These are phyloP conservation scores for Ophiostoma montium DNA, from an alignment of 2,329 filamentous ascomycete genomes.

Conservation along the genomic window DNA sequence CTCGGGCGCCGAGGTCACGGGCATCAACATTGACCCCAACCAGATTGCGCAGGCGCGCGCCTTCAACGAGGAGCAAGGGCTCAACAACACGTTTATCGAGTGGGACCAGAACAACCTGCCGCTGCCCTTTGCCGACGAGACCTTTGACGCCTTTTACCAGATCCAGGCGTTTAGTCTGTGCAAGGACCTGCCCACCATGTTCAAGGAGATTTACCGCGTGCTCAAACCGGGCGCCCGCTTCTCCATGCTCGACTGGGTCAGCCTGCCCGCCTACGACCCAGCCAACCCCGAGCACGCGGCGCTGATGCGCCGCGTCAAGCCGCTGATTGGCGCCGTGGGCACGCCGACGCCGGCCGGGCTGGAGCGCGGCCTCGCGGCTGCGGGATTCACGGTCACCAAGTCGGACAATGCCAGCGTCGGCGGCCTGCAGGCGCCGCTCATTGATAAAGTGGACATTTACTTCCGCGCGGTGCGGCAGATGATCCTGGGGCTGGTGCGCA, in stretches of 20 bases:
- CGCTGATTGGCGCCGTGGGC: conserved; percentile 39
- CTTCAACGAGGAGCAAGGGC: conserved; percentile 29
- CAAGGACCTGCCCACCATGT: conserved; percentile 31
- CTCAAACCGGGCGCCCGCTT: conserved; percentile 36
- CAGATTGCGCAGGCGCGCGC: conserved; percentile 31
- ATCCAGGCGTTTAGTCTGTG: conserved; percentile 42
- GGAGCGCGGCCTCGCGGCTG: conserved; percentile 29
- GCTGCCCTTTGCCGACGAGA: conserved; percentile 32
- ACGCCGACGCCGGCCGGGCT: conserved; percentile 35
- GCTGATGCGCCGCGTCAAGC: conserved; percentile 40
- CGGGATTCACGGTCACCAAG: conserved; percentile 31
- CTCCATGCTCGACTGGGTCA: conserved; percentile 38
- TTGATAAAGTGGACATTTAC: conserved; percentile 39
- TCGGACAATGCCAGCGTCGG: conserved; percentile 39
- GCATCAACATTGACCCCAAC: conserved; percentile 40
- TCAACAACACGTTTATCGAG: conserved; percentile 32
- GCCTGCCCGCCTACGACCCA: conserved; percentile 33
- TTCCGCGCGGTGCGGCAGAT: conserved; percentile 35
- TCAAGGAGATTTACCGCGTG: conserved; percentile 33
- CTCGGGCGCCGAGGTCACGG: conserved; percentile 32
- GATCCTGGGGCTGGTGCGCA: conserved; percentile 32
- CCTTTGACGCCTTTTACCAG: conserved; percentile 40
- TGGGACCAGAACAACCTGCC: conserved; percentile 38
- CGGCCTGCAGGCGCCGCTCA: conserved; percentile 35
- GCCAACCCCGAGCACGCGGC: conserved; percentile 30